Percentiles rank a stretch among this genome's conserved stretches.
phyloP scores from a whole-genome alignment of 805 yeast species.

The Priceomyces medius region DNA sequence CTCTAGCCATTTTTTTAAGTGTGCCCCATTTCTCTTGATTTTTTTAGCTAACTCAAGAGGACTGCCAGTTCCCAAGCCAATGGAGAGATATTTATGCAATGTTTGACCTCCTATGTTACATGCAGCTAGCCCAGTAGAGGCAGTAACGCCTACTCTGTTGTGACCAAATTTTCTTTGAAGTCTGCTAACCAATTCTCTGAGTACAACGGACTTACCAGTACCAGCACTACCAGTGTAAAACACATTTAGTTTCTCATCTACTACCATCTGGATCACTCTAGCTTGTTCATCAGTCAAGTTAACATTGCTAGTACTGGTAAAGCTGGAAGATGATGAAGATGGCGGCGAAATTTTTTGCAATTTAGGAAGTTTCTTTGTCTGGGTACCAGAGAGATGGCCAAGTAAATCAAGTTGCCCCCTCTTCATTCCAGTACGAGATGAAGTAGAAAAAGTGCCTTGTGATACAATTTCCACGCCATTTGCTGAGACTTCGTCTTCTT shows the following conservation, averaged over 20 bases:
- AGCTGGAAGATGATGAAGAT: conserved; percentile 3
- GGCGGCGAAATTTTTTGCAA: conserved; percentile 6
- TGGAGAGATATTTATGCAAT: conserved; percentile 79
- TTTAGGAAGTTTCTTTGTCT: conserved; percentile 23
- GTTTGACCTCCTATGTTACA: conserved; percentile 91
- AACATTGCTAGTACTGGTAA: conserved; percentile 6
- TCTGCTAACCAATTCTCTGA: conserved; percentile 59
- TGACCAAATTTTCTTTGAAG: conserved; percentile 44
- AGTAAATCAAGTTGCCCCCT: conserved; percentile 21
- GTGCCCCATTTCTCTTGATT: conserved; percentile 46
- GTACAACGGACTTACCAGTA: conserved; percentile 77
- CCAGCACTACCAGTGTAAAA: conserved; percentile 87
- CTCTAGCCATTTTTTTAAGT: conserved; percentile 58
- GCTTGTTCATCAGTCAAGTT: conserved; percentile 41
- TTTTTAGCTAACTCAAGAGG: conserved; percentile 45
- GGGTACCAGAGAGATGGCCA: conserved; percentile 17
- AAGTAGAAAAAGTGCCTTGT: conserved; percentile 5
- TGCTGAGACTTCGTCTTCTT: conserved; percentile 2
- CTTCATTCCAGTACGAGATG: conserved; percentile 12
- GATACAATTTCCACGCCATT: conserved; percentile 3
- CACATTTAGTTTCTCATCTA: conserved; percentile 50
- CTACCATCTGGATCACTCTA: conserved; percentile 49
- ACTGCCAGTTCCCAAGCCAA: conserved; percentile 70
- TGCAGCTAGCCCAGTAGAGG: conserved; percentile 96
- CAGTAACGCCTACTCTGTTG: conserved; percentile 76